Base-by-base conservation (phyloP, 2,329 filamentous ascomycete species). In the Didymella lethalis region DNA sequence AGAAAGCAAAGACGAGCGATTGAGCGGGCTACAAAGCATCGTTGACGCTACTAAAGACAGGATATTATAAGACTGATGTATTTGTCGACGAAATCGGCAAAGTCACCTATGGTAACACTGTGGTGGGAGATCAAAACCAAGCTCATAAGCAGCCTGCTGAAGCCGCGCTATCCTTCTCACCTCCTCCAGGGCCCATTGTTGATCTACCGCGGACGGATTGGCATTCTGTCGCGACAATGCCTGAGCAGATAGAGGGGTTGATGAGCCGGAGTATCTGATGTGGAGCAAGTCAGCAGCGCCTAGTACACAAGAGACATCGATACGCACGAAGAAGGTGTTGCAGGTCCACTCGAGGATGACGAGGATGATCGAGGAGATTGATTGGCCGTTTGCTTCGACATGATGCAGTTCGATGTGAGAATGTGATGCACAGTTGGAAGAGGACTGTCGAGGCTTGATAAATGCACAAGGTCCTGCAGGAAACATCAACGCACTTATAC, bases 1-100 rank as follows among this genome's bases (percentile, higher is more conserved):
- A 7, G 79, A 81, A 54, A 79, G 75, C 7, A 77, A 75, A 50
- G 75, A 79, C 7, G 80, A 81, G 58, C 70, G 84, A 50, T 67
- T 83, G 50, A 76, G 79, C 60, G 84, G 84, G 4, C 57, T 85
- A 48, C 75, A 76, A 49, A 73, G 77, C 41, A 79, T 84, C 52
- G 79, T 80, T 10, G 67, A 70, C n/a, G 67, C 68, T 29, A 77
- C 75, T 18, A 71, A 67, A 25, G 64, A 67, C 26, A 71, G 67
- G 16, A 70, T 76, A 59, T 40, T 57, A 45, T 72, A 59, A 61
- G 1, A 5, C 23, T 3, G 20, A 5, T n/a, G 10, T 14, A 5
- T 11, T 7, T 20, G 5, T 20, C 29, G 18, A 38, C 1, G 14
- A 20, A 11, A 12, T 2, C 28, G 44, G 14, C 12, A 26, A 23